phyloP scores from a whole-genome alignment of 1,284 basidiomycete species.

The Papiliotrema flavescens region DNA sequence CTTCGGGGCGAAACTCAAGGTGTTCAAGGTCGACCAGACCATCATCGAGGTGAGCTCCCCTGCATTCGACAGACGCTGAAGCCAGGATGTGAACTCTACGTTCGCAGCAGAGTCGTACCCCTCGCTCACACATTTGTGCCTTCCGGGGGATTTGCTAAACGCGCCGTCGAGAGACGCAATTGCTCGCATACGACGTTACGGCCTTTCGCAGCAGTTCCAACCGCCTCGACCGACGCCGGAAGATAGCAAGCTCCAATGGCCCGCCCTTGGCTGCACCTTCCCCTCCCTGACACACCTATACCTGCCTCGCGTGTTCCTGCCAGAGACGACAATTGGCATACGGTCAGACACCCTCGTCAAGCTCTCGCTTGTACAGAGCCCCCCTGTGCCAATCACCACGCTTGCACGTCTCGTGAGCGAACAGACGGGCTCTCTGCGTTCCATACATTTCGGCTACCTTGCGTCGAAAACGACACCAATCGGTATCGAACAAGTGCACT shows the following conservation, averaged over 20 bases:
- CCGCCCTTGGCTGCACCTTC: conserved; percentile 12
- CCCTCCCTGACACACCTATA: conserved; percentile 29
- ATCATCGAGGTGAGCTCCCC: conserved; percentile 15
- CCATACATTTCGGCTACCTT: conserved; percentile 22
- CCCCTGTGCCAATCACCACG: conserved; percentile 20
- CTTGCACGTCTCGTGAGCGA: conserved; percentile 11
- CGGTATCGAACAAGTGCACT: background rate
- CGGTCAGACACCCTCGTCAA: conserved; percentile 7
- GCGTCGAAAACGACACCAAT: background rate
- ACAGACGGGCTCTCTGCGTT: conserved; percentile 11
- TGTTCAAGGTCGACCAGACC: conserved; percentile 26
- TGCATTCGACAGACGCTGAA: background rate
- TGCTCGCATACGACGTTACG: conserved; percentile 4
- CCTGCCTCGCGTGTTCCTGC: conserved; percentile 22
- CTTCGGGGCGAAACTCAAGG: conserved; percentile 21
- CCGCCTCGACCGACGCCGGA: conserved; percentile 8
- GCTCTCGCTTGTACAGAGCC: conserved; percentile 16
- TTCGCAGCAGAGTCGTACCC: conserved; percentile 19
- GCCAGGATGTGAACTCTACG: conserved; percentile 11
- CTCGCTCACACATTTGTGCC: conserved; percentile 25
- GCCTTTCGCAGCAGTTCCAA: conserved; percentile 11
- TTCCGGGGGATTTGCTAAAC: conserved; percentile 28
- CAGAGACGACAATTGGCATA: conserved; percentile 3
- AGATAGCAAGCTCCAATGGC: conserved; percentile 16
- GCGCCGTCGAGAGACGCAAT: conserved; percentile 4